Percentiles rank a stretch among this genome's conserved stretches.
Evolutionary conservation across 805 yeast species (phyloP).

Genomic region (Nakazawaea pomicola): DNA sequence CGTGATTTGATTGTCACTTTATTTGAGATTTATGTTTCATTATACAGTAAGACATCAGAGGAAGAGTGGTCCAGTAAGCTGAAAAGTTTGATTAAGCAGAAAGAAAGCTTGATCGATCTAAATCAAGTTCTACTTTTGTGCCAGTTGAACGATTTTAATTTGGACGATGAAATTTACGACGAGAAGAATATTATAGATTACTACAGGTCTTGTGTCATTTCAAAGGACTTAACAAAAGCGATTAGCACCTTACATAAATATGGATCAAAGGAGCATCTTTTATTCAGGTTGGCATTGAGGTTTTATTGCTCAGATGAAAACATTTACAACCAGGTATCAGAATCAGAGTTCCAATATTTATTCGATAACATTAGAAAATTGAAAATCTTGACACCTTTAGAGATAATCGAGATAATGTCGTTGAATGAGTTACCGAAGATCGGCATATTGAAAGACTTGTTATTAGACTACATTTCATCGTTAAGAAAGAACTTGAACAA

Average conservation of each 20-base stretch:
- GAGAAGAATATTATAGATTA: constrained; percentile 51
- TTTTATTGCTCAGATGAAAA: constrained; percentile 54
- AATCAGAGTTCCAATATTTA: constrained; percentile 41
- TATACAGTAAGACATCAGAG: constrained; percentile 33
- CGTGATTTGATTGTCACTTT: constrained; percentile 72
- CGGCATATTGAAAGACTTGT: constrained; percentile 66
- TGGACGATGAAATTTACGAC: constrained; percentile 37
- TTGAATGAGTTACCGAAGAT: constrained; percentile 58
- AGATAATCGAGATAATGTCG: constrained; percentile 66
- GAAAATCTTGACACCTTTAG: constrained; percentile 65
- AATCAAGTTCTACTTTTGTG: constrained; percentile 52
- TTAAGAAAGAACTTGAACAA: constrained; percentile 64
- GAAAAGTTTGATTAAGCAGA: constrained; percentile 33
- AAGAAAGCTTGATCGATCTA: constrained; percentile 46
- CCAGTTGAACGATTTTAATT: constrained; percentile 49
- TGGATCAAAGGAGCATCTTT: constrained; percentile 58
- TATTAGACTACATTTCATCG: constrained; percentile 54
- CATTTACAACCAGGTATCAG: constrained; percentile 47
- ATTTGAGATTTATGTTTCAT: constrained; percentile 71
- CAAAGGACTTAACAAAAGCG: constrained; percentile 54
- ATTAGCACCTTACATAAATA: constrained; percentile 50
- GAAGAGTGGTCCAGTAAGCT: constrained; percentile 67
- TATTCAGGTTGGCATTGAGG: constrained; percentile 61
- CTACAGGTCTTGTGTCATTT: constrained; percentile 59
- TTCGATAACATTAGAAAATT: constrained; percentile 47